These are phyloP conservation scores for Trichothecium sympodiale DNA, from an alignment of 2,329 filamentous ascomycete genomes.

Conservation along the genomic window DNA sequence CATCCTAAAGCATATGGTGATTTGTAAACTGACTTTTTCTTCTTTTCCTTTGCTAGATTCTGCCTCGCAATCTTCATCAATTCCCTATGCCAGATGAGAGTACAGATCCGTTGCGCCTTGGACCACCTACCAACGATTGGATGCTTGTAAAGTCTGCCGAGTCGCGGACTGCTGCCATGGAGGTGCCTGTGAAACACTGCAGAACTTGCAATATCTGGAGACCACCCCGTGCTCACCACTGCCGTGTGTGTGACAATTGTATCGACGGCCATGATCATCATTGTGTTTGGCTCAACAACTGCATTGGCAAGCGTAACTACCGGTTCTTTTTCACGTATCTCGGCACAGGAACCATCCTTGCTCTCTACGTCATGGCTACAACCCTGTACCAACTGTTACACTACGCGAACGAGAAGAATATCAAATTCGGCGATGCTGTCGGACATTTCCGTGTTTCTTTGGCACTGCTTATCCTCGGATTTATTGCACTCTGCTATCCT, in stretches of 20 bases:
- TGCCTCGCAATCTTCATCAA: conserved; percentile 83
- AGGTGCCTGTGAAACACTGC: conserved; percentile 96
- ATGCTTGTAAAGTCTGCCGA: conserved; percentile 76
- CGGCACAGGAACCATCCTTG: conserved; percentile 63
- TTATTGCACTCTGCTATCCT: conserved; percentile 69
- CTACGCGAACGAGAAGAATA: conserved; percentile 51
- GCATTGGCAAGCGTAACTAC: conserved; percentile 92
- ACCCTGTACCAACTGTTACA: conserved; percentile 72
- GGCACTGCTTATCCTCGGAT: conserved; percentile 76
- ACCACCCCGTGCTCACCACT: conserved; percentile 90
- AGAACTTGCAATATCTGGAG: conserved; percentile 97
- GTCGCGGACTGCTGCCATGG: conserved; percentile 74
- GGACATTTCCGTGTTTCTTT: conserved; percentile 68
- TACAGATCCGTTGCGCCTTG: conserved; percentile 71
- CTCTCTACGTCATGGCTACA: conserved; percentile 63
- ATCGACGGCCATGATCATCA: conserved; percentile 96
- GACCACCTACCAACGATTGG: conserved; percentile 87
- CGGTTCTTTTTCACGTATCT: conserved; percentile 96
- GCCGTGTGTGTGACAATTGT: conserved; percentile 92
- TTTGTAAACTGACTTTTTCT: conserved; percentile 4
- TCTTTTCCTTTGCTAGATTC: conserved; percentile 66
- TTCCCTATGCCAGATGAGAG: conserved; percentile 67
- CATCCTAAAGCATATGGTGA: neutral
- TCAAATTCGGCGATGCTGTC: conserved; percentile 60
- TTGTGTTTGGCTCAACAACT: conserved; percentile 99